Conservation (phyloP, 139 green algal species). For the Tetraselmis striata region DNA sequence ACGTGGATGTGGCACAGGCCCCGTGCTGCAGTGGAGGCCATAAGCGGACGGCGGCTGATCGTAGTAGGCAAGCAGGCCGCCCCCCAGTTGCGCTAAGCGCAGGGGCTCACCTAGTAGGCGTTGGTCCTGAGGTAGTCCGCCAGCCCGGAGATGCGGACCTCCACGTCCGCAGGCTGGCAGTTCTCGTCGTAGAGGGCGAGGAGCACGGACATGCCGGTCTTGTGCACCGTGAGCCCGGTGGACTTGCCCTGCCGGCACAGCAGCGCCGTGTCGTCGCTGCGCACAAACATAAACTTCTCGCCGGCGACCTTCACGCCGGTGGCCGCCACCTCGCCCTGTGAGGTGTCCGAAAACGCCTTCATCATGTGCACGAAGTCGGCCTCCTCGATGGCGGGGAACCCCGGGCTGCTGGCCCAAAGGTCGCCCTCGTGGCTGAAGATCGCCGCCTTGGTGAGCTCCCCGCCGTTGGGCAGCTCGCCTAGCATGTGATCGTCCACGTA, state of each 20-base stretch:
- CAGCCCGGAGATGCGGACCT: background rate
- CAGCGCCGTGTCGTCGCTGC: background rate
- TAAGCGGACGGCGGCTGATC: too few relatives aligned
- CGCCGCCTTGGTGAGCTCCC: conserved; percentile 44
- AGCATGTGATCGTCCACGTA: conserved; percentile 68
- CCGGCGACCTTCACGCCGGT: background rate
- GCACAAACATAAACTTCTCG: background rate
- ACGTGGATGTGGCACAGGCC: too few relatives aligned
- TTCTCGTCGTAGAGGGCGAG: background rate
- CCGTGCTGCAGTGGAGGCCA: too few relatives aligned
- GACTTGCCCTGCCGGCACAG: background rate
- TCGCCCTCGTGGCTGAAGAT: conserved; percentile 69
- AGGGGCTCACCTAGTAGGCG: background rate
- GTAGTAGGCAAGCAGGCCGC: too few relatives aligned
- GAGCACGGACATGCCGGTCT: background rate
- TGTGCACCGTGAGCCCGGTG: background rate
- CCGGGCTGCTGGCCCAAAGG: conserved; percentile 51
- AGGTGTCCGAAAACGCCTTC: background rate
- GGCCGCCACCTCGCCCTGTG: background rate
- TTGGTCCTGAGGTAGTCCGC: background rate
- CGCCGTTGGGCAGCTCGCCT: conserved; percentile 46
- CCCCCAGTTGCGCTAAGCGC: too few relatives aligned
- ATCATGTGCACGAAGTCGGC: conserved; percentile 5
- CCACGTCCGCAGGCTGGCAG: background rate
- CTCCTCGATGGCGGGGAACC: conserved; percentile 58